phyloP scores from a whole-genome alignment of 2,329 filamentous ascomycete species.

The Aschersonia sp. region DNA sequence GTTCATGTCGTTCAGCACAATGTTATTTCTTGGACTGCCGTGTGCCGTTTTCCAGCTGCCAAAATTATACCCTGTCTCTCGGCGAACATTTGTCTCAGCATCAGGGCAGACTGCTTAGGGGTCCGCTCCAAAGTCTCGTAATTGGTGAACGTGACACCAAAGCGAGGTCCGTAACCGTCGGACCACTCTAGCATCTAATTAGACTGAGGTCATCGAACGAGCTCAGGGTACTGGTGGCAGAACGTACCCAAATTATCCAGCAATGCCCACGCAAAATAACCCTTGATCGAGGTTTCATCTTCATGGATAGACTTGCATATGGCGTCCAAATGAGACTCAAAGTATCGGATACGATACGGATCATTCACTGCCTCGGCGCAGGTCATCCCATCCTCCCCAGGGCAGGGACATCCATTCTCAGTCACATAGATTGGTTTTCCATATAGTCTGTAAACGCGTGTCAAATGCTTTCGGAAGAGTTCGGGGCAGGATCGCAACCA shows the following conservation, averaged over 20 bases:
- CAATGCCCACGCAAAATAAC: constrained; percentile 21
- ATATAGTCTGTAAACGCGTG: constrained; percentile 11
- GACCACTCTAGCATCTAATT: constrained; percentile 14
- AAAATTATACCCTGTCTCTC: constrained; percentile 6
- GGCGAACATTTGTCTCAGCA: constrained; percentile 13
- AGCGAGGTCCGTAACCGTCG: constrained; percentile 21
- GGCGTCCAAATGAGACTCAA: constrained; percentile 21
- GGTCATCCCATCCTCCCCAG: constrained; percentile 18
- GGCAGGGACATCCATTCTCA: constrained; percentile 20
- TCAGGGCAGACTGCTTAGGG: constrained; percentile 19
- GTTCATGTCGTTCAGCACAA: no score
- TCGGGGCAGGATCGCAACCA: constrained; percentile 18
- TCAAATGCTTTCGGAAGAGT: constrained; percentile 15
- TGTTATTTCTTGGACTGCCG: no score
- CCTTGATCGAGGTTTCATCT: constrained; percentile 15
- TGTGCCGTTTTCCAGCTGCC: neutral
- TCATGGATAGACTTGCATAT: constrained; percentile 15
- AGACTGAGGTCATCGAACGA: neutral
- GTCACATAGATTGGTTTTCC: constrained; percentile 14
- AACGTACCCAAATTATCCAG: constrained; percentile 20
- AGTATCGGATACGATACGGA: constrained; percentile 20
- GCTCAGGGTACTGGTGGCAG: neutral
- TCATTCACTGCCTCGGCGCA: constrained; percentile 17
- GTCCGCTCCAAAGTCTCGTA: constrained; percentile 21
- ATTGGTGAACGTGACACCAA: constrained; percentile 22